Conservation (phyloP, 352 stramenopile genomes). For the Phytophthora colocasiae region DNA sequence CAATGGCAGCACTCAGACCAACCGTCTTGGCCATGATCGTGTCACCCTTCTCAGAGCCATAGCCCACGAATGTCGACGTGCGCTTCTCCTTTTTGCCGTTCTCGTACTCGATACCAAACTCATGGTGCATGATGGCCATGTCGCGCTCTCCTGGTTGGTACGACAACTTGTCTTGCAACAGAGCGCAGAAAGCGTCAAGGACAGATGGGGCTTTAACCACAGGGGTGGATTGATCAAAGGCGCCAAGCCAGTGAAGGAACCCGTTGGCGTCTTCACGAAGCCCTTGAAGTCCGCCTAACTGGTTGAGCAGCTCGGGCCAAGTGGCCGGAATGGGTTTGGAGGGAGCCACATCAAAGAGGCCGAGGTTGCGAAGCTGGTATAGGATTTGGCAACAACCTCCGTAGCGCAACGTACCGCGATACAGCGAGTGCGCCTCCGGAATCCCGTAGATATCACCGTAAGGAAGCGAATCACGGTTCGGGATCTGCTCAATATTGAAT, state of each 20-base stretch:
- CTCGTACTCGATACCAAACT: slow-evolving; percentile 83
- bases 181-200: slow-evolving; percentile 85
- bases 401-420: slow-evolving; percentile 95
- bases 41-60: slow-evolving; percentile 90
- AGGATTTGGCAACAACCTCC: slow-evolving; percentile 93
- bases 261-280: slow-evolving; percentile 60
- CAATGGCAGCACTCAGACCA: slow-evolving; percentile 93
- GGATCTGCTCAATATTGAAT: slow-evolving; percentile 95
- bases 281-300: slow-evolving; percentile 33
- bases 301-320: slow-evolving; percentile 88
- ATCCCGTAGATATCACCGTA: slow-evolving; percentile 97
- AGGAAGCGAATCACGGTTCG: slow-evolving; percentile 94
- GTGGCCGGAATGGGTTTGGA: slow-evolving; percentile 54
- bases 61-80: slow-evolving; percentile 92
- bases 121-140: slow-evolving; percentile 95
- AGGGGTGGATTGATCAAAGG: slow-evolving; percentile 60
- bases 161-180: slow-evolving; percentile 91
- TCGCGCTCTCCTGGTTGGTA: slow-evolving; percentile 93
- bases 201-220: slow-evolving; percentile 63
- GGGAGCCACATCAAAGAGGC: slow-evolving; percentile 85
- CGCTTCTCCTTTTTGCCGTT: slow-evolving; percentile 89
- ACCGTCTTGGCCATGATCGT: slow-evolving; percentile 97
- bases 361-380: slow-evolving; percentile 91
- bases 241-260: slow-evolving; percentile 84
- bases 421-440: slow-evolving; percentile 90